phyloP scores from a whole-genome alignment of 495 filamentous ascomycete species.

The Neurospora sp. region DNA sequence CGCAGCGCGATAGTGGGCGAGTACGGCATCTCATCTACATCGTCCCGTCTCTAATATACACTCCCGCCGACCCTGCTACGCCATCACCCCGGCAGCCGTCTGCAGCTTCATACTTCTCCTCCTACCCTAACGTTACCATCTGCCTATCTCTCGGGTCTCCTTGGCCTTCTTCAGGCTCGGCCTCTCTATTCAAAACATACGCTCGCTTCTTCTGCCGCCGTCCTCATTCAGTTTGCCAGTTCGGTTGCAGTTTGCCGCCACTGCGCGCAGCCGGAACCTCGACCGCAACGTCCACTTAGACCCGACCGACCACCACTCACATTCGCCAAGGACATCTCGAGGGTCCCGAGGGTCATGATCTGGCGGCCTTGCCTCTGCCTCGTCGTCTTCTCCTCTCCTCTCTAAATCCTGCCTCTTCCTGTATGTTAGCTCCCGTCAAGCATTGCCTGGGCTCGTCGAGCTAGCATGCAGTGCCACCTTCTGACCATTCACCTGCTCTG shows the following conservation, averaged over 20 bases:
- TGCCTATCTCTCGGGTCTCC: not conserved
- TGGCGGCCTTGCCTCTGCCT: conserved; percentile 11
- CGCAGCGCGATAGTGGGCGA: not conserved
- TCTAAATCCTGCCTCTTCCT: conserved; percentile 1
- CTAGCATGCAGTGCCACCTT: conserved; percentile 6
- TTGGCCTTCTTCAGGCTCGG: not conserved
- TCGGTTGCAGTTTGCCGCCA: conserved; percentile 16
- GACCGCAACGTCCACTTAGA: not conserved
- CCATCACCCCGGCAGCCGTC: not conserved
- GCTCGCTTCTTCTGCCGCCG: not conserved
- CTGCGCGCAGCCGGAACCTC: conserved; percentile 7
- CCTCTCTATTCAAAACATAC: not conserved
- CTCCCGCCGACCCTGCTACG: not conserved
- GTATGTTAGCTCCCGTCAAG: conserved; percentile 10
- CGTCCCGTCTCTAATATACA: not conserved
- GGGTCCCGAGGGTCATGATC: conserved; percentile 17
- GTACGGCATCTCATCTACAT: not conserved
- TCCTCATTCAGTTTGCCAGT: not conserved
- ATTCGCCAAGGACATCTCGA: not conserved
- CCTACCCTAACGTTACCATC: not conserved
- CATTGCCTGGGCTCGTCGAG: conserved; percentile 1
- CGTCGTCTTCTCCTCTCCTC: conserved; percentile 1
- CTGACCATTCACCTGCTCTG: not conserved
- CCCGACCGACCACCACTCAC: not conserved
- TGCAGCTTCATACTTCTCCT: not conserved